Percentiles rank a stretch among this genome's conserved stretches.
Conservation (phyloP, 1,139 yeast species). For the Kodamaea derodonti region DNA sequence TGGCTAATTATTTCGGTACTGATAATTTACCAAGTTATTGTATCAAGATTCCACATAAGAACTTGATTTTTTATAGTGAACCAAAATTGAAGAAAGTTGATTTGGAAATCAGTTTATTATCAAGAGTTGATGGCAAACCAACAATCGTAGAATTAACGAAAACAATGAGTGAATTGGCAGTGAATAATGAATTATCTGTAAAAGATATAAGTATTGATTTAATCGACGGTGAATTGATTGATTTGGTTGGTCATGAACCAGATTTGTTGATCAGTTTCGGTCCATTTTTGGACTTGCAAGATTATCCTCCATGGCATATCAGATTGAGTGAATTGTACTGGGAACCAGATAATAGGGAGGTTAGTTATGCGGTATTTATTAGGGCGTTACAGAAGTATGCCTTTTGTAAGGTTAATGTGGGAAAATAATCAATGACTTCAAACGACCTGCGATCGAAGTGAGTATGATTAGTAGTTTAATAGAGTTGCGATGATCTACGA, state of each 20-base stretch:
- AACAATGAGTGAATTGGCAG: conserved; percentile 77
- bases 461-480: too few relatives aligned
- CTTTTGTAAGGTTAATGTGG: conserved; percentile 80
- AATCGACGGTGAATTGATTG: conserved; percentile 70
- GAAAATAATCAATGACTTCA: too few relatives aligned
- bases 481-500: too few relatives aligned
- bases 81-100: conserved; percentile 34
- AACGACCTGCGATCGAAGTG: too few relatives aligned
- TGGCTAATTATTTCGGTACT: conserved; percentile 73
- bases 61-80: conserved; percentile 43
- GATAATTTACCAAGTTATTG: conserved; percentile 59
- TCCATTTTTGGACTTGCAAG: conserved; percentile 84
- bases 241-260: conserved; percentile 84
- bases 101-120: conserved; percentile 62
- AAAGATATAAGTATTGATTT: conserved; percentile 70
- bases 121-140: conserved; percentile 82
- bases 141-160: conserved; percentile 85
- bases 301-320: conserved; percentile 98
- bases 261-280: conserved; percentile 82
- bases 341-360: conserved; percentile 80
- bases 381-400: conserved; percentile 80
- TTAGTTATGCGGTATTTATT: conserved; percentile 78
- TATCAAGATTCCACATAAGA: conserved; percentile 60
- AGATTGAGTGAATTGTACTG: conserved; percentile 86
- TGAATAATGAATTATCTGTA: conserved; percentile 55